These are phyloP conservation scores for Pezicula rhizophila DNA, from an alignment of 2,329 filamentous ascomycete species.

Conservation along the genomic window DNA sequence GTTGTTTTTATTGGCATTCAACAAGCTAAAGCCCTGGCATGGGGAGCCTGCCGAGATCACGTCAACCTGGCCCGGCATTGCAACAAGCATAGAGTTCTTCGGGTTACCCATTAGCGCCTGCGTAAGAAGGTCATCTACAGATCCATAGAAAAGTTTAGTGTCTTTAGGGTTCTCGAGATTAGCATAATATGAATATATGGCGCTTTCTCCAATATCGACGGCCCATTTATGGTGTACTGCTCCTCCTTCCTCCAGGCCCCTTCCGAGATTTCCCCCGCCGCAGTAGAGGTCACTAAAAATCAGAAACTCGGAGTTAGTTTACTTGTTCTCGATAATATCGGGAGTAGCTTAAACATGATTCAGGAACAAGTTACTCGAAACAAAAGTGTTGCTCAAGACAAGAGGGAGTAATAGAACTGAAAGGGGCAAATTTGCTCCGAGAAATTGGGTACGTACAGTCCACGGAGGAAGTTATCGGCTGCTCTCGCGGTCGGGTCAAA, in stretches of 20 bases:
- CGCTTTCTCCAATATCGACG: slow-evolving; percentile 58
- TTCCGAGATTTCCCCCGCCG: slow-evolving; percentile 71
- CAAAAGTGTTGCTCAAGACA: no score
- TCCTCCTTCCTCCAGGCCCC: slow-evolving; percentile 68
- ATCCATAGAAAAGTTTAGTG: slow-evolving; percentile 58
- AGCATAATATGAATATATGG: slow-evolving; percentile 69
- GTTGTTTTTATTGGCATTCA: slow-evolving; percentile 54
- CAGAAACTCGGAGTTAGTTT: no score
- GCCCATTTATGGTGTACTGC: slow-evolving; percentile 59
- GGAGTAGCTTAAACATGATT: no score
- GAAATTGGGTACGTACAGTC: slow-evolving; percentile 32
- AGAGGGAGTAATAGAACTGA: no score
- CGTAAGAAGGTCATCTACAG: slow-evolving; percentile 62
- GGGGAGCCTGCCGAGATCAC: slow-evolving; percentile 69
- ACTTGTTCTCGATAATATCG: no score
- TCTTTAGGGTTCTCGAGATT: slow-evolving; percentile 43
- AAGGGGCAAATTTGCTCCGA: no score
- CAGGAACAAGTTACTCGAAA: no score
- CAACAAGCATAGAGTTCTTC: slow-evolving; percentile 37
- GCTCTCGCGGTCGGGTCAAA: slow-evolving; percentile 38
- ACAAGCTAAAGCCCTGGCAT: slow-evolving; percentile 66
- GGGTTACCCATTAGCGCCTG: slow-evolving; percentile 46
- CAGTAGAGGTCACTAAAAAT: slow-evolving; percentile 58
- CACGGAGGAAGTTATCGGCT: slow-evolving; percentile 39
- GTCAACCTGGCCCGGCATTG: slow-evolving; percentile 56